Evolutionary conservation across 2,329 filamentous ascomycete genomes (phyloP), one percentile per base, ranked within the genome.

Genomic region (Trichoderma citrinoviride): DNA sequence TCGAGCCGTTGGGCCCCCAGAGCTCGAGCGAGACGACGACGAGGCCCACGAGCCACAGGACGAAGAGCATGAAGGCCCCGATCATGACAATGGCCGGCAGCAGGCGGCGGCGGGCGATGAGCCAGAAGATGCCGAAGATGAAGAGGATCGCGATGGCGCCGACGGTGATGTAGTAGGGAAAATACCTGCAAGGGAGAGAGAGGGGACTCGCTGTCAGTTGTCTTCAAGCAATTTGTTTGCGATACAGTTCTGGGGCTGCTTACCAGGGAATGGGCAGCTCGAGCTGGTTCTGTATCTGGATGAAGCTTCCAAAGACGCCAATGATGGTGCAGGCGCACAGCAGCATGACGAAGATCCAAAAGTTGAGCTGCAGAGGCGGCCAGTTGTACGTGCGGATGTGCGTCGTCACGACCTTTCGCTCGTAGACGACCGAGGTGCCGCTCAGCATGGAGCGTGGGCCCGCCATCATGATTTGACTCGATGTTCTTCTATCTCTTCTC

Each of bases 321-420:
- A 90, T 79, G 67, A 88, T 83, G 61, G 81, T 82, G 61, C 81
- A 78, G 5, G 85, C 82, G 1, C 85, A 82, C 4, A 86, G 78
- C 12, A 90, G 78, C 83, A 90, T 89, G 69, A 89, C 78, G 56
- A 90, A 78, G 72, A 90, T 85, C 86, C 87, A 89, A 57, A 89
- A 76, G 72, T 89, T 89, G 65, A 90, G 80, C 75, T 88, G 85
- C 62, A 86, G 75, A n/a, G 85, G 85, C 19, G 87, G 87, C 87
- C 87, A 90, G 77, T 87, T 86, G 79, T 90, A 90, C 47, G 82
- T 83, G 72, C 85, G 83, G 4, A 87, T 74, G 68, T 79, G 77
- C 56, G 73, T 80, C 40, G 44, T 58, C 66, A 78, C 72, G 44
- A 79, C 70, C 63, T 78, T 78, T 49, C 79, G 78, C 65, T 79